Percentiles rank a stretch among this genome's conserved stretches.
Conservation (phyloP, 106 monocot genomes). For the Amphibolis antarctica region DNA sequence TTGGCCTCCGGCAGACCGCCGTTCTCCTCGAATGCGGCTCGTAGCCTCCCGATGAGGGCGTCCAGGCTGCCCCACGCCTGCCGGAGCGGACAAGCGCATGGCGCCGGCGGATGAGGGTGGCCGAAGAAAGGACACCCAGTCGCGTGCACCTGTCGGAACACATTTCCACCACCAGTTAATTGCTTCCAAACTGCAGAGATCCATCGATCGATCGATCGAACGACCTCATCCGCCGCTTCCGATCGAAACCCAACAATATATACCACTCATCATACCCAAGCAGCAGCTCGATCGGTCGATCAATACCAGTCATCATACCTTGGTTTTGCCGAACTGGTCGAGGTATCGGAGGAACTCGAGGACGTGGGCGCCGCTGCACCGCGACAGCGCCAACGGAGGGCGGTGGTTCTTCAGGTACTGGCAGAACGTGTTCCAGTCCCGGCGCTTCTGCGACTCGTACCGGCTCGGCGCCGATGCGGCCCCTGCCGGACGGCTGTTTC, state of each 20-base stretch:
- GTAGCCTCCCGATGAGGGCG: constrained; percentile 47
- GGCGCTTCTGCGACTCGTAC: constrained; percentile 82
- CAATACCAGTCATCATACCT: constrained; percentile 22
- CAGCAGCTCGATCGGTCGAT: too few relatives aligned
- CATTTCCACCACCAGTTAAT: too few relatives aligned
- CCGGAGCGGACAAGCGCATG: constrained; percentile 53
- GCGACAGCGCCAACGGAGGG: constrained; percentile 56
- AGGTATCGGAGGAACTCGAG: constrained; percentile 85
- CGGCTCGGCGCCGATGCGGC: constrained; percentile 27
- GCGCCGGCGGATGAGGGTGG: constrained; percentile 42
- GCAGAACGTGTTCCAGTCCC: constrained; percentile 83
- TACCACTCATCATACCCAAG: too few relatives aligned
- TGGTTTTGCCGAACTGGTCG: constrained; percentile 81
- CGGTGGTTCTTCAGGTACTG: constrained; percentile 82
- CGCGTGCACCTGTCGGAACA: background rate
- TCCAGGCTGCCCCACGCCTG: constrained; percentile 65
- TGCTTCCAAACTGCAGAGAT: too few relatives aligned
- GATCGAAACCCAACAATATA: too few relatives aligned
- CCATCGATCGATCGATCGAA: too few relatives aligned
- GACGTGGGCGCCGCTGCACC: constrained; percentile 85
- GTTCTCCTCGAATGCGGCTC: constrained; percentile 56
- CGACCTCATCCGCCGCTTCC: too few relatives aligned
- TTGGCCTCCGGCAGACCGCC: constrained; percentile 46
- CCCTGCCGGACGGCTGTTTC: background rate
- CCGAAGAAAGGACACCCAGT: constrained; percentile 51